Base-by-base conservation (phyloP, 768 basidiomycete genomes). In the Cyclocybe cylindracea region DNA sequence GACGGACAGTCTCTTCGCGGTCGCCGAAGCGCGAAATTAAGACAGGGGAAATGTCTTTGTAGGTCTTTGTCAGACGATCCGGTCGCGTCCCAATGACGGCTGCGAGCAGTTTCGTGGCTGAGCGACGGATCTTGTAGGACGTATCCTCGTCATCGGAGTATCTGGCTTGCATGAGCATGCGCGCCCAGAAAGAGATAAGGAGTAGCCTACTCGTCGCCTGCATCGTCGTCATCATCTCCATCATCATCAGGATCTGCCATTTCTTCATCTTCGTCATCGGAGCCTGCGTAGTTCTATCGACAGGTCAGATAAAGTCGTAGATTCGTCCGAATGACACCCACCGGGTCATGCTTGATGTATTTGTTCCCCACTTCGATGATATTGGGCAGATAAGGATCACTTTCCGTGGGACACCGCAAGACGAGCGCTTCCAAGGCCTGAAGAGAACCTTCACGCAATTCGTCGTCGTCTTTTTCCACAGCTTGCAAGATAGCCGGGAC, bases 141-240 rank as follows among this genome's bases (percentile, higher is more conserved):
- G 90, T 91, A 64, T 99, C 97, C 67, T 98, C 97, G 51, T 99
- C 97, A 60, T 99, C 97, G 5, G 93, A 94, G 68, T 97, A 98
- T 56, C 92, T 95, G 57, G 24, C 8, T 46, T 35, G 19, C 31
- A 48, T 61, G 5, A 65, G 42, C 33, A 39, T 38, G 33, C 51
- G 39, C 48, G 31, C 10, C 14, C 10, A 29, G 40, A 24, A 42
- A 24, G 11, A 37, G 44, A 10, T 46, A 7, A 2, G 32, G 35
- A 35, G 2, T 19, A 57, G 37, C 87, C 62, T 61, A 89, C 87
- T 90, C 87, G 57, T 90, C 91, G n/a, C 89, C 87, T 16, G 88
- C 80, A 16, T 80, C 85, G 19, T 87, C 91, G 4, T 91, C 91
- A 1, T 91, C 92, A 0, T 90, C 87, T 0, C 89, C 90, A 4